These are phyloP conservation scores for Hypomontagnella submonticulosa DNA, from an alignment of 495 filamentous ascomycete species.

Conservation along the genomic window DNA sequence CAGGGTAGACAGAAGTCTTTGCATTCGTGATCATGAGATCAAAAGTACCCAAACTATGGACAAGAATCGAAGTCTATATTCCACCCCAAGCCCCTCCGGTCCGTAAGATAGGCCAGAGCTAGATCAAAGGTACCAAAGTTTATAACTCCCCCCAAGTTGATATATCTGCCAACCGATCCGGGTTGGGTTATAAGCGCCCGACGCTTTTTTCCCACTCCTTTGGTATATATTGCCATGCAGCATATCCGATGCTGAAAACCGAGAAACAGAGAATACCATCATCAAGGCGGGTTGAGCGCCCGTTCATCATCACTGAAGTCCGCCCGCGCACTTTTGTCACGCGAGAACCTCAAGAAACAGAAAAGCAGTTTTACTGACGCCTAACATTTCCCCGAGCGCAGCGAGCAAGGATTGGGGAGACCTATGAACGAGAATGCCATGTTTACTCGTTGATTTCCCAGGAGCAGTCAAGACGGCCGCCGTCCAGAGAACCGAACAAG, in stretches of 20 bases:
- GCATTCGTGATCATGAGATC: constrained; percentile 22
- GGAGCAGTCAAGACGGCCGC: constrained; percentile 48
- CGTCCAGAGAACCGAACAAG: constrained; percentile 53
- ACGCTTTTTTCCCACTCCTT: constrained; percentile 14
- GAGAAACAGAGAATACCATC: constrained; percentile 26
- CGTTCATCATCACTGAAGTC: constrained; percentile 33
- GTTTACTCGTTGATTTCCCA: constrained; percentile 57
- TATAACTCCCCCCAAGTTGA: constrained; percentile 5
- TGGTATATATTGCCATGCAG: constrained; percentile 23
- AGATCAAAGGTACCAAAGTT: constrained; percentile 22
- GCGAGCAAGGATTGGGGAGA: constrained; percentile 5
- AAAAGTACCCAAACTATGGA: constrained; percentile 37
- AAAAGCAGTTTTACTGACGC: constrained; percentile 26
- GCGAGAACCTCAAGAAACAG: constrained; percentile 22
- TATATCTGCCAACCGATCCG: constrained; percentile 21
- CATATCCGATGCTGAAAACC: constrained; percentile 9
- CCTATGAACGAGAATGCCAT: neutral
- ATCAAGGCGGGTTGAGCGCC: constrained; percentile 33
- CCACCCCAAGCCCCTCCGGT: neutral
- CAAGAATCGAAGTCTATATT: constrained; percentile 49
- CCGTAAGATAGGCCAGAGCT: constrained; percentile 6
- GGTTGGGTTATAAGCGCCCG: constrained; percentile 23
- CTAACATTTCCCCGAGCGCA: constrained; percentile 6
- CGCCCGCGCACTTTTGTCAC: constrained; percentile 11
- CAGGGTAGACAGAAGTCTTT: constrained; percentile 19